A percentile compares a stretch with the other conserved stretches of the same genome.
Evolutionary conservation across 2,329 filamentous ascomycete genomes (phyloP).

Genomic region (Ascochyta clinopodiicola): DNA sequence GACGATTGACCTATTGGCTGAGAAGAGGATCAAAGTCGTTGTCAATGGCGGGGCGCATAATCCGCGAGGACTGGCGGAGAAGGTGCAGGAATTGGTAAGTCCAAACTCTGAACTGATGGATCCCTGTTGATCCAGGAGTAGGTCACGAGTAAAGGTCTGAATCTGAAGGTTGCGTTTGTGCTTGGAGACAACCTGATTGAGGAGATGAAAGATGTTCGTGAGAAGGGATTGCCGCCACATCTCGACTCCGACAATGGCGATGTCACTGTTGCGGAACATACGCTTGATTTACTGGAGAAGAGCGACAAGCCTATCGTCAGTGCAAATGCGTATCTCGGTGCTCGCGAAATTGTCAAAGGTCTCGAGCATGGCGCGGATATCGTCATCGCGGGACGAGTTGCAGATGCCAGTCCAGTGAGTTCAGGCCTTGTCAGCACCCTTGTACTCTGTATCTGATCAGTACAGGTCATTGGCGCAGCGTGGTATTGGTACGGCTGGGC

Average conservation of each 20-base stretch:
- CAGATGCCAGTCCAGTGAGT: slow-evolving; percentile 43
- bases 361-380: slow-evolving; percentile 44
- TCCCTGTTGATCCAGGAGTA: slow-evolving; percentile 20
- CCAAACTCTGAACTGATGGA: background rate
- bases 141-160: slow-evolving; percentile 42
- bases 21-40: slow-evolving; percentile 61
- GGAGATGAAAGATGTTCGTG: slow-evolving; percentile 35
- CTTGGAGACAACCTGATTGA: slow-evolving; percentile 55
- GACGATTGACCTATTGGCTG: slow-evolving; percentile 54
- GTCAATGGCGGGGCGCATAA: slow-evolving; percentile 65
- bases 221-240: slow-evolving; percentile 51
- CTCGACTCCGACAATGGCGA: slow-evolving; percentile 51
- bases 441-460: background rate
- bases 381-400: slow-evolving; percentile 42
- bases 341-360: slow-evolving; percentile 42
- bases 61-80: slow-evolving; percentile 59
- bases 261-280: slow-evolving; percentile 45
- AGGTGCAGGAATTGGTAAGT: slow-evolving; percentile 50
- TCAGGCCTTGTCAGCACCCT: background rate
- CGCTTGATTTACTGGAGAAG: slow-evolving; percentile 49
- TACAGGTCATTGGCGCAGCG: slow-evolving; percentile 60
- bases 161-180: slow-evolving; percentile 55
- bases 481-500: slow-evolving; percentile 64
- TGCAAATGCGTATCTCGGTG: slow-evolving; percentile 62
- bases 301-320: slow-evolving; percentile 49